phyloP scores from a whole-genome alignment of 805 yeast genomes.

The Yamadazyma scolyti region DNA sequence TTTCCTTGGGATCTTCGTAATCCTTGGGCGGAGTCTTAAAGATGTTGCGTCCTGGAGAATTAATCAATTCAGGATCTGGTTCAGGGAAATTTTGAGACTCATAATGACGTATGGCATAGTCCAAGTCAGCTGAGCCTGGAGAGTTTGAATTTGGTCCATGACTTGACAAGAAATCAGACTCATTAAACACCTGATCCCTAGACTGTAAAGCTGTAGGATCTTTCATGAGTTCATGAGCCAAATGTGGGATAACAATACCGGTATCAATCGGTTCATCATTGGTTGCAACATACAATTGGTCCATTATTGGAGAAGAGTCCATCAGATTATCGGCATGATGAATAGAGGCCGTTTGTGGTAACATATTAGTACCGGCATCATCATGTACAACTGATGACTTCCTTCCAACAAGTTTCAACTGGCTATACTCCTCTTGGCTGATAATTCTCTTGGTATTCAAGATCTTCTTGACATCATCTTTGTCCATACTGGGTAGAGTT shows the following conservation, averaged over 20 bases:
- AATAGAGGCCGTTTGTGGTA: constrained; percentile 32
- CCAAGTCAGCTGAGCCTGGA: no score
- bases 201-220: constrained; percentile 27
- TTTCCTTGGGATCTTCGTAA: not conserved
- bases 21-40: constrained; percentile 27
- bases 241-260: constrained; percentile 25
- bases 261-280: not conserved
- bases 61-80: constrained; percentile 27
- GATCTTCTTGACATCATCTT: constrained; percentile 40
- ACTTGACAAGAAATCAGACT: constrained; percentile 14
- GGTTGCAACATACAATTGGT: not conserved
- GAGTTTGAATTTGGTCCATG: constrained; percentile 4
- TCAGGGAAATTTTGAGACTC: constrained; percentile 23
- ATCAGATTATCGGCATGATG: constrained; percentile 20
- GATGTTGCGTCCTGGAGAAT: constrained; percentile 15
- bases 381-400: constrained; percentile 25
- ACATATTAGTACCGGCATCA: constrained; percentile 20
- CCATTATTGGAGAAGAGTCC: constrained; percentile 8
- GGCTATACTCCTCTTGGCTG: constrained; percentile 38
- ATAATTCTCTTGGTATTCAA: constrained; percentile 34
- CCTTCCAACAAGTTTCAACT: constrained; percentile 26
- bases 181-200: constrained; percentile 27
- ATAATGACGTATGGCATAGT: constrained; percentile 12
- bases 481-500: constrained; percentile 48
- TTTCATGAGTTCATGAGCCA: constrained; percentile 33